Evolutionary conservation across 2,329 filamentous ascomycete species (phyloP).

Genomic region (Claviceps maximensis): DNA sequence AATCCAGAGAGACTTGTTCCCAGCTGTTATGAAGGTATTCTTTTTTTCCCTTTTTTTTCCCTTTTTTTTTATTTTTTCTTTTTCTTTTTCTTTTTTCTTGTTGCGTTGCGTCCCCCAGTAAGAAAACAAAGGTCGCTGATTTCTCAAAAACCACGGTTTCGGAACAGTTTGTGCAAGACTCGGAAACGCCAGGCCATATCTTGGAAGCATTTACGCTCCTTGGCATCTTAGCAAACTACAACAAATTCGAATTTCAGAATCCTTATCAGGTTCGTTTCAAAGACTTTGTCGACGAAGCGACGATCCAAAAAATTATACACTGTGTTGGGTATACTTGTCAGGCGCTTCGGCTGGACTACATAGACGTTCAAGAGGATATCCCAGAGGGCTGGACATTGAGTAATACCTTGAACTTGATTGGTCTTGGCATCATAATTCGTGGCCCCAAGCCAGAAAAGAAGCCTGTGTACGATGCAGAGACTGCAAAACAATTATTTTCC

Average conservation of each 20-base stretch:
- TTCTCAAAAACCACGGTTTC: not conserved
- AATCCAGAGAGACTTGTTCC: slow-evolving; percentile 87
- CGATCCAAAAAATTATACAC: slow-evolving; percentile 69
- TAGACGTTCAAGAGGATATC: slow-evolving; percentile 78
- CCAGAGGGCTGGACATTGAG: slow-evolving; percentile 81
- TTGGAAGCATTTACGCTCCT: slow-evolving; percentile 71
- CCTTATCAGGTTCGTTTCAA: slow-evolving; percentile 85
- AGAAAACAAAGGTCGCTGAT: not conserved
- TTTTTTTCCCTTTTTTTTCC: slow-evolving; percentile 1
- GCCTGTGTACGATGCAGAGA: slow-evolving; percentile 56
- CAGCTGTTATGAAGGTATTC: slow-evolving; percentile 79
- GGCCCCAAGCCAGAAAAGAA: slow-evolving; percentile 49
- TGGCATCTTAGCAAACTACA: slow-evolving; percentile 88
- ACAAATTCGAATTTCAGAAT: slow-evolving; percentile 98
- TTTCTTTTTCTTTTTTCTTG: not conserved
- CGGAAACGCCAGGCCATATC: slow-evolving; percentile 47
- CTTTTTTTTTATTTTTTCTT: slow-evolving; percentile 30
- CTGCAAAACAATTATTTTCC: slow-evolving; percentile 68
- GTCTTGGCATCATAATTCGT: slow-evolving; percentile 62
- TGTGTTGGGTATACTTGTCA: slow-evolving; percentile 63
- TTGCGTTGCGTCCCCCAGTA: too few relatives aligned
- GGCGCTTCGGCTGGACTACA: slow-evolving; percentile 57
- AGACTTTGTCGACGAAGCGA: slow-evolving; percentile 86
- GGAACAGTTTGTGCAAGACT: slow-evolving; percentile 67
- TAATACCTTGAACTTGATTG: slow-evolving; percentile 70